Base-by-base conservation (phyloP, 306 rosid species). In the Quercus rubra region DNA sequence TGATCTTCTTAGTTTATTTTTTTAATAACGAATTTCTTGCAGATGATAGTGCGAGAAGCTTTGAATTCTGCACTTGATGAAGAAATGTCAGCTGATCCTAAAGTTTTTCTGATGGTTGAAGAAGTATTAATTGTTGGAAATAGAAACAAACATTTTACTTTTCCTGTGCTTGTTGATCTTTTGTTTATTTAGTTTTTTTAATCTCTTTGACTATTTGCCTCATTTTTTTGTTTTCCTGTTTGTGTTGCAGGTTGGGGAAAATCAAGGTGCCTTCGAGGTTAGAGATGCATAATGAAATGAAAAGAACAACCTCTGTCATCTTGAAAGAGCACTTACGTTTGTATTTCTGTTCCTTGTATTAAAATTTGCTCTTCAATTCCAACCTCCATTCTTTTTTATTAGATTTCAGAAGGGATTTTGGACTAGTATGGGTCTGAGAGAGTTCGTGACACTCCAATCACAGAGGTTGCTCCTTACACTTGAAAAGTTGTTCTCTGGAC, bases 181-280 rank as follows among this genome's bases (percentile, higher is more conserved):
- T 28, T 35, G 0, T 35, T 35, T 69, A 51, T 33, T 46, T 8
- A 46, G 41, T 55, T 43, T 80, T 81, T 70, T 61, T 77, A 77
- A 33, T 76, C 69, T 30, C 55, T 78, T 78, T 80, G 46, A 41
- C 54, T 23, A 6, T 81, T 55, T 74, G 56, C 74, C 14, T 2
- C 3, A 46, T 46, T 46, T 46, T 1, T 46, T 10, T 46, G 52
- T 46, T 46, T 46, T 46, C 14, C 2, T 11, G 15, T 46, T 7
- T 46, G 23, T 46, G 33, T 23, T 86, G 85, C 88, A 94, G 97
- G 99, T 95, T 81, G 99, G 99, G 64, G 96, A 95, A 84, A 90
- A 93, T 85, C 99, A 95, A 78, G 98, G 98, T 77, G 99, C 99
- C 58, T 95, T 90, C 85, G 89, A 95, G 99, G 98, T 95, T 79